Conservation (phyloP, 768 basidiomycete genomes). For the Gyrodon lividus region DNA sequence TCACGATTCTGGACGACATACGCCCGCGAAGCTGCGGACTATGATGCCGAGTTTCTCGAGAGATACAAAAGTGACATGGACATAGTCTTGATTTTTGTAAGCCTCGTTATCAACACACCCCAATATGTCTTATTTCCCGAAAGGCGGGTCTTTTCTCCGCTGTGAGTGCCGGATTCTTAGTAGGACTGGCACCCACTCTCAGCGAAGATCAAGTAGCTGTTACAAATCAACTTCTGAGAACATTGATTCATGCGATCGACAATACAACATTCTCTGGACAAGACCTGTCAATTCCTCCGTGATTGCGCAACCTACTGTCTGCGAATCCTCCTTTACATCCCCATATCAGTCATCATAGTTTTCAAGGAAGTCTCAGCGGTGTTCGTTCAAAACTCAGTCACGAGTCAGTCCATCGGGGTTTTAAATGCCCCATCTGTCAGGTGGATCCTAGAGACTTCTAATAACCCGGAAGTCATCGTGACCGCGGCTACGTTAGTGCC, state of each 20-base stretch:
- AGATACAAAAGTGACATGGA: conserved; percentile 11
- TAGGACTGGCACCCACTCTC: neutral
- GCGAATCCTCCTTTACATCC: neutral
- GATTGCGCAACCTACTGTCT: neutral
- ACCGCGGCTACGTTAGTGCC: conserved; percentile 6
- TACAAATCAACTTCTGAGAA: neutral
- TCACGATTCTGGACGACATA: conserved; percentile 4
- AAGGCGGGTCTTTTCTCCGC: conserved; percentile 8
- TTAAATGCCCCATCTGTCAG: conserved; percentile 2
- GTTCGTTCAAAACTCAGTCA: neutral
- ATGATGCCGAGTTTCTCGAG: conserved; percentile 5
- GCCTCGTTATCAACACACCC: neutral
- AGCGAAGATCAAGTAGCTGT: neutral
- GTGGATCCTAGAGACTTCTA: conserved; percentile 10
- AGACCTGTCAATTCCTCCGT: neutral
- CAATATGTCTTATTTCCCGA: neutral
- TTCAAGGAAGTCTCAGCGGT: neutral
- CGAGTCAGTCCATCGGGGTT: neutral
- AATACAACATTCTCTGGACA: neutral
- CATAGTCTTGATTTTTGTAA: conserved; percentile 11
- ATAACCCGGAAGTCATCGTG: conserved; percentile 5
- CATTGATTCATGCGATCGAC: neutral
- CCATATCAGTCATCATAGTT: neutral
- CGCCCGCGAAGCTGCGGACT: conserved; percentile 2
- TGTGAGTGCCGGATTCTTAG: conserved; percentile 1